A percentile compares a stretch with the other conserved stretches of the same genome.
Conservation (phyloP, 2,329 filamentous ascomycete genomes). For the Calycina herbarum region DNA sequence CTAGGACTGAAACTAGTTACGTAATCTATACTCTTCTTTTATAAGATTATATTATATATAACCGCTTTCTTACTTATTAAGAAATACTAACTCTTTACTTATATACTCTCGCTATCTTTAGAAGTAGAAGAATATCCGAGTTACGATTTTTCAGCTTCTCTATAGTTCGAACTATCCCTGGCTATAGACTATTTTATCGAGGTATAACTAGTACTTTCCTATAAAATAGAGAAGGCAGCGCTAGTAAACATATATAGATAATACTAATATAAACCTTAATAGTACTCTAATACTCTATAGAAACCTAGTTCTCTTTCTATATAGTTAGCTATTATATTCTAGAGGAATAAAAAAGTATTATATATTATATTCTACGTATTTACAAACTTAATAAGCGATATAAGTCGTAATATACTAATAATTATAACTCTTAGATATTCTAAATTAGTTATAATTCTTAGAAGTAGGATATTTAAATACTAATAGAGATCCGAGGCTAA, state of each 20-base stretch:
- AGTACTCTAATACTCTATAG: constrained; percentile 26
- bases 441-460: too few relatives aligned
- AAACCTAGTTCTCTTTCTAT: constrained; percentile 22
- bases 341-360: constrained; percentile 12
- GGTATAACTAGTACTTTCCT: constrained; percentile 6
- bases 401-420: constrained; percentile 25
- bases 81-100: not conserved
- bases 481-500: too few relatives aligned
- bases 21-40: too few relatives aligned
- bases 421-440: constrained; percentile 18
- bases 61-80: not conserved
- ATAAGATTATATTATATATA: not conserved
- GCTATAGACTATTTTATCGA: not conserved
- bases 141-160: constrained; percentile 1
- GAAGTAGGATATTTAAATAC: too few relatives aligned
- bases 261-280: constrained; percentile 28
- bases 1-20: too few relatives aligned
- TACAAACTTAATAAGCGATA: constrained; percentile 23
- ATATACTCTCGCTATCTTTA: constrained; percentile 8
- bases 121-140: constrained; percentile 6
- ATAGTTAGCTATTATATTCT: constrained; percentile 2
- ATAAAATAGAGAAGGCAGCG: constrained; percentile 15
- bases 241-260: constrained; percentile 28
- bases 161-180: not conserved
- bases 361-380: constrained; percentile 26